Evolutionary conservation across 177 flowering plant species (phyloP), one percentile per base, ranked within the genome.

Genomic region (Vitis hybrid): DNA sequence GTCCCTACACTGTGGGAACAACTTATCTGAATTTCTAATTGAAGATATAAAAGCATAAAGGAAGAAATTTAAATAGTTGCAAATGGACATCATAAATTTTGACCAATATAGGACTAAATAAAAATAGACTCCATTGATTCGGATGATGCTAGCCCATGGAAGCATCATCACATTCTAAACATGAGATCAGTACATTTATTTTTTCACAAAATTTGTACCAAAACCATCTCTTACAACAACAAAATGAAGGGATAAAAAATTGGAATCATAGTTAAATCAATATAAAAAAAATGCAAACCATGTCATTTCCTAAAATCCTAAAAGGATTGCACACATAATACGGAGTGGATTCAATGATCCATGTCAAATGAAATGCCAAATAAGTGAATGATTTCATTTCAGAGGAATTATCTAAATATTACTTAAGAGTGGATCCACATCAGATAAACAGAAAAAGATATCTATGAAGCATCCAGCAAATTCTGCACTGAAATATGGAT

Each of bases 1-100:
- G 76, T 24, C 68, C 81, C 81, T 75, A 76, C 70, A 67, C 91
- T 85, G 87, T 46, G 64, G 70, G 76, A 78, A 72, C 46, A 78
- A 73, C 6, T 68, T 16, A 68, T 68, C 15, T 35, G 52, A 67
- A 63, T 56, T 62, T n/a, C 21, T 46, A 32, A 7, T 6, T 51
- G 32, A 32, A 15, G 0, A 48, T 15, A 50, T 11, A 60, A 12
- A 6, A 19, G 11, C 13, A 55, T 8, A 46, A 48, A 60, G 10
- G 6, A 27, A 70, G 2, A 15, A 70, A 12, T 8, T 48, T 11
- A 21, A 69, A 50, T 10, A 30, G 7, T 16, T 51, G 24, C 48
- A 1, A 57, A 11, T 16, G 46, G 32, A 9, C 3, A 19, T 58
- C 18, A 56, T 2, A 2, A n/a, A 35, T 2, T 64, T 10, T 64